Evolutionary conservation across 2,329 filamentous ascomycete genomes (phyloP), one percentile per base, ranked within the genome.

Genomic region (Dothideomycetes sp.): DNA sequence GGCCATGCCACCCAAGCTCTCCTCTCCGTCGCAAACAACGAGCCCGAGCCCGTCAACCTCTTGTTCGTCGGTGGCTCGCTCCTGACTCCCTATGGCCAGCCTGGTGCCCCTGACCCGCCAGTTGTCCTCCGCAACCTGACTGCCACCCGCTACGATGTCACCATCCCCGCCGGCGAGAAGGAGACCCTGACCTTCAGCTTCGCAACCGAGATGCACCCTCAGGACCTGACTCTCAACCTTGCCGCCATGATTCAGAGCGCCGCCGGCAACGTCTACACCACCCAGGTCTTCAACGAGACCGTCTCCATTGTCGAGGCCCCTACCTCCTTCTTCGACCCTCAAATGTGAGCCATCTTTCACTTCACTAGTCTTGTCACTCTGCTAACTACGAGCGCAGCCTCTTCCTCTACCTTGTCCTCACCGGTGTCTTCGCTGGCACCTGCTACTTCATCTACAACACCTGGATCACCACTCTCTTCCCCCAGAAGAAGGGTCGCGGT

Each of bases 381-480:
- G 11, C 29, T 43, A 47, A 24, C n/a, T n/a, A n/a, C n/a, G n/a
- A n/a, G n/a, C n/a, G 4, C 47, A 96, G 91, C 59, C 86, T 96
- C 68, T 98, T 98, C 79, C 79, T 98, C 47, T 96, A 96, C 72
- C 72, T 94, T 59, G 80, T 96, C 70, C 82, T 98, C 52, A 70
- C 81, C 39, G 79, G 73, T 46, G 75, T 73, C 47, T 93, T 94
- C 60, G 77, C 66, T 49, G 87, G 83, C 46, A 86, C 81, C 39
- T 76, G 82, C 60, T 95, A 89, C 77, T 94, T 94, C 65, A 86
- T 95, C 68, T 98, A 98, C 77, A 91, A 82, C 70, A 94, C 89
- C 56, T 96, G 89, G 87, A 83, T 98, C 65, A 84, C 87, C 55
- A 81, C 87, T 11, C 83, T 98, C 59, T 94, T 96, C 73, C 89